Conservation (phyloP, 2,329 filamentous ascomycete genomes). For the Alternaria brassicicola region DNA sequence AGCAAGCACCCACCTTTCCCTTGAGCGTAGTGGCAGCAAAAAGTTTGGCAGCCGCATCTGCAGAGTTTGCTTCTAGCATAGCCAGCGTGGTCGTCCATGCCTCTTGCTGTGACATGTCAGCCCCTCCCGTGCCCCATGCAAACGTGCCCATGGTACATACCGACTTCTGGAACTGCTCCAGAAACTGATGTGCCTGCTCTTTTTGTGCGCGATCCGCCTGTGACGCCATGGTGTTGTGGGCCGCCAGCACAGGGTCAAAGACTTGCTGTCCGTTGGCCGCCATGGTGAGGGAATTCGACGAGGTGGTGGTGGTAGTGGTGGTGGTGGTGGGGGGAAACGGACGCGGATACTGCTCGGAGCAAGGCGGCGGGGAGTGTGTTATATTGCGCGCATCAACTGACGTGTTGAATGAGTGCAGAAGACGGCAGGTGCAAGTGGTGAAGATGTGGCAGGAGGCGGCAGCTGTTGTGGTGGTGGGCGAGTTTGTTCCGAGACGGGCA, state of each 20-base stretch:
- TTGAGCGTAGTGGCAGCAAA: slow-evolving; percentile 97
- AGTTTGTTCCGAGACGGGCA: slow-evolving; percentile 31
- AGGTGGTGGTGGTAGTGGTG: no score
- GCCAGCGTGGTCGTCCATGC: slow-evolving; percentile 90
- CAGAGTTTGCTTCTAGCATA: slow-evolving; percentile 77
- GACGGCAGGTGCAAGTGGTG: slow-evolving; percentile 6
- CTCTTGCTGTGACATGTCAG: slow-evolving; percentile 66
- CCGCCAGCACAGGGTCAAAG: slow-evolving; percentile 84
- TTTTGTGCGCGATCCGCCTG: slow-evolving; percentile 82
- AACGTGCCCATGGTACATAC: slow-evolving; percentile 61
- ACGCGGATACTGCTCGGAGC: slow-evolving; percentile 33
- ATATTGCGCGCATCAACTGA: slow-evolving; percentile 34
- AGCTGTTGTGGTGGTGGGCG: slow-evolving; percentile 17
- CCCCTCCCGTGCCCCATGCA: slow-evolving; percentile 24
- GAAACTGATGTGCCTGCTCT: slow-evolving; percentile 85
- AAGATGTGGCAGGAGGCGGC: neutral
- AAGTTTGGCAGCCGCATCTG: slow-evolving; percentile 83
- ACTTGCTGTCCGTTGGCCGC: slow-evolving; percentile 71
- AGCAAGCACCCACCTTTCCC: slow-evolving; percentile 76
- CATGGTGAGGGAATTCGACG: slow-evolving; percentile 59
- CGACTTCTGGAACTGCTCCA: slow-evolving; percentile 98
- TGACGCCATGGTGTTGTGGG: slow-evolving; percentile 88
- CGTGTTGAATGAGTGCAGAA: neutral
- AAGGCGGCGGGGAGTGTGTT: slow-evolving; percentile 35
- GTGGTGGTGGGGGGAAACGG: slow-evolving; percentile 14